Evolutionary conservation across 2,329 filamentous ascomycete species (phyloP), one percentile per base, ranked within the genome.

Genomic region (Xylariaceae sp.): DNA sequence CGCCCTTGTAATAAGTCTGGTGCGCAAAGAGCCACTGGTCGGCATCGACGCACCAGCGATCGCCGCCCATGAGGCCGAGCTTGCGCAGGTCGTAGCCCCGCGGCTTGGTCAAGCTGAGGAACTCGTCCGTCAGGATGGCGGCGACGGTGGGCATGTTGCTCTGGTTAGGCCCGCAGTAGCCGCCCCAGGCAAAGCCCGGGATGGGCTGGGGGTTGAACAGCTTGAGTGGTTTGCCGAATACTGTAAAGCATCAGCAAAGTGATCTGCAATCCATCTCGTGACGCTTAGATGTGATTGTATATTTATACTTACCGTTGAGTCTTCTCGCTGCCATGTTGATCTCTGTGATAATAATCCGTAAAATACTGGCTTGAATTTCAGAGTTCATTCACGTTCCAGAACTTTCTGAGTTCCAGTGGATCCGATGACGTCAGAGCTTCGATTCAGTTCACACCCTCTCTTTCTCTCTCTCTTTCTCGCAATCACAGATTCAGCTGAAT

Each of bases 1-100:
- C 74, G 48, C 78, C 78, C 10, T 73, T 73, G 51, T 75, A 78
- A 61, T 79, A 74, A 1, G 82, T 82, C 57, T 82, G 75, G 61
- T 83, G 80, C 1, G 83, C 84, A 69, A 87, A 83, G 65, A 80
- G 80, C 82, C 82, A 87, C 50, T 83, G 72, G 9, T 71, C 74
- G 2, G 82, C 83, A 67, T 84, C 87, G 4, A 87, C 72, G 70
- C 84, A 87, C 82, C 84, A 87, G 69, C 81, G 83, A 67, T 83
- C 85, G 6, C 84, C 83, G 10, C 75, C 79, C 17, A 76, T 81
- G 57, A 87, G 76, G 2, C 83, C 83, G 17, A 77, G 37, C 15
- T 71, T 66, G 23, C 82, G 77, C 39, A 87, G 74, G 66, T 87
- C 81, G 67, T 87, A 87, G 45, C 83, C 84, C 44, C 78, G 77